These are phyloP conservation scores for Pichia sp. DNA, from an alignment of 1,139 yeast species.

Conservation along the genomic window DNA sequence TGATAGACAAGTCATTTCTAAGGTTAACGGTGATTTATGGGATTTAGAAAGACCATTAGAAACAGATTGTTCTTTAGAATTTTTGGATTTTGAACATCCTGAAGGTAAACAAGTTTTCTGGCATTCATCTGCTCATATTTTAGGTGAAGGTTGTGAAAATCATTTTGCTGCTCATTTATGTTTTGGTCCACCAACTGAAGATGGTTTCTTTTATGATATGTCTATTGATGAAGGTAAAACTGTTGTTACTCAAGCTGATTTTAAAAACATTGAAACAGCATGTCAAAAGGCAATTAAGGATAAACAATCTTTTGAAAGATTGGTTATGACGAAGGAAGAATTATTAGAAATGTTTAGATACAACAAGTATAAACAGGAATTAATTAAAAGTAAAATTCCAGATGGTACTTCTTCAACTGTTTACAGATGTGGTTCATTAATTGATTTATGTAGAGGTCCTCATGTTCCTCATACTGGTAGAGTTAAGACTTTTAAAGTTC, in stretches of 20 bases:
- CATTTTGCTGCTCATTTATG: slow-evolving; percentile 90
- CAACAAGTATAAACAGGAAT: slow-evolving; percentile 90
- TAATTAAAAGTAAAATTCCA: slow-evolving; percentile 84
- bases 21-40: slow-evolving; percentile 88
- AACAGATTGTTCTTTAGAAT: slow-evolving; percentile 61
- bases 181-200: slow-evolving; percentile 96
- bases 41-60: slow-evolving; percentile 94
- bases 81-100: slow-evolving; percentile 71
- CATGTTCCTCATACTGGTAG: slow-evolving; percentile 97
- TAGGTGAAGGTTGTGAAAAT: slow-evolving; percentile 98
- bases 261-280: slow-evolving; percentile 75
- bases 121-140: slow-evolving; percentile 98
- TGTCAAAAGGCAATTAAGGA: slow-evolving; percentile 91
- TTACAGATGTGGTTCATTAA: slow-evolving; percentile 95
- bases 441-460: slow-evolving; percentile 97
- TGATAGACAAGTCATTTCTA: slow-evolving; percentile 86
- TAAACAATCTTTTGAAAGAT: slow-evolving; percentile 92
- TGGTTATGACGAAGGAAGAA: slow-evolving; percentile 87
- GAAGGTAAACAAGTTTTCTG: slow-evolving; percentile 96
- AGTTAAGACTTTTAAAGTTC: slow-evolving; percentile 87
- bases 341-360: slow-evolving; percentile 88
- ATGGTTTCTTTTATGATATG: slow-evolving; percentile 98
- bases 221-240: slow-evolving; percentile 73
- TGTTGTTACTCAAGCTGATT: slow-evolving; percentile 77
- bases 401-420: slow-evolving; percentile 96